Evolutionary conservation across 2,329 filamentous ascomycete genomes (phyloP).

Genomic region (Thermoascus crustaceus): DNA sequence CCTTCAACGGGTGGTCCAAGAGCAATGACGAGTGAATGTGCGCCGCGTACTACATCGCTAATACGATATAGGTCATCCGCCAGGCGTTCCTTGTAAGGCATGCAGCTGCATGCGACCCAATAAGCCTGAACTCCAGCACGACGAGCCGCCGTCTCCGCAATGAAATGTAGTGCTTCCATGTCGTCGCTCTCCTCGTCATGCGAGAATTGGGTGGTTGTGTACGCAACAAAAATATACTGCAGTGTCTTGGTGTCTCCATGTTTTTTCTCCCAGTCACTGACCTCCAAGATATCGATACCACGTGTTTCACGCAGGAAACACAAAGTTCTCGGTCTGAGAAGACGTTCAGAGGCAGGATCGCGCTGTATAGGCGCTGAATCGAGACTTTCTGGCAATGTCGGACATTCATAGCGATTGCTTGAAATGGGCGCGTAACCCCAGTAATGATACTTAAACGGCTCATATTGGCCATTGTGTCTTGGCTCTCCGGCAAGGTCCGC

Average conservation of each 20-base stretch:
- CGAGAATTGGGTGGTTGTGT: conserved; percentile 36
- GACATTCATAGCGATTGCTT: not conserved
- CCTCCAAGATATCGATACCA: too few relatives aligned
- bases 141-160: conserved; percentile 32
- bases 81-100: conserved; percentile 26
- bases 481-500: not conserved
- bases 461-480: not conserved
- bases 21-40: conserved; percentile 35
- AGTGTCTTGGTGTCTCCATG: not conserved
- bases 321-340: conserved; percentile 5
- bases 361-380: not conserved
- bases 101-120: conserved; percentile 39
- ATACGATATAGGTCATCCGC: conserved; percentile 36
- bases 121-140: conserved; percentile 32
- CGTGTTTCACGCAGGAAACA: conserved; percentile 3
- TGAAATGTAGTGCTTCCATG: conserved; percentile 22
- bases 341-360: conserved; percentile 1
- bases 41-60: conserved; percentile 38
- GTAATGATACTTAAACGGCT: not conserved
- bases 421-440: not conserved
- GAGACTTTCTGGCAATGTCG: not conserved
- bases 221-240: conserved; percentile 35
- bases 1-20: conserved; percentile 31
- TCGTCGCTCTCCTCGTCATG: conserved; percentile 18
- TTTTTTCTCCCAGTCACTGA: not conserved